phyloP scores from a whole-genome alignment of 345 rosid species.

The Cardamine occulta region DNA sequence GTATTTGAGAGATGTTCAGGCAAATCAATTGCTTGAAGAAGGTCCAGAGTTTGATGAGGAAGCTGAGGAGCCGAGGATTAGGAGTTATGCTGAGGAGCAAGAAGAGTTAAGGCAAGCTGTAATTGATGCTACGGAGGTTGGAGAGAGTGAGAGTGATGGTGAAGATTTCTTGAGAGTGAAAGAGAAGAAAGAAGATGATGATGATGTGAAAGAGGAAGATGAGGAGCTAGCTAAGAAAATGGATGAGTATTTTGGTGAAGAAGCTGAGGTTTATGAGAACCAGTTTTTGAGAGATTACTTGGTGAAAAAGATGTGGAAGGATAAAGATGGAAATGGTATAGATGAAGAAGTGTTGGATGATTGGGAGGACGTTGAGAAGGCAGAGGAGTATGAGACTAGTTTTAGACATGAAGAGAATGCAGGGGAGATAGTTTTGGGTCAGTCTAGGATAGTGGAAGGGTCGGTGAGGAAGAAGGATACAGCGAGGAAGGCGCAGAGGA shows the following conservation, averaged over 20 bases:
- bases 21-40: conserved; percentile 60
- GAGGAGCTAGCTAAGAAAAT: conserved; percentile 53
- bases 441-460: conserved; percentile 74
- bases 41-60: conserved; percentile 64
- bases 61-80: conserved; percentile 38
- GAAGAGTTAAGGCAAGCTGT: conserved; percentile 63
- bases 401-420: conserved; percentile 72
- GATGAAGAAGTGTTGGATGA: conserved; percentile 57
- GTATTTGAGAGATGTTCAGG: conserved; percentile 75
- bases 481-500: conserved; percentile 72
- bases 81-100: conserved; percentile 64
- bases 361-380: conserved; percentile 62
- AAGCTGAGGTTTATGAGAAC: conserved; percentile 52
- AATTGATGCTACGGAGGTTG: conserved; percentile 52
- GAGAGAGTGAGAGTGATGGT: conserved; percentile 41
- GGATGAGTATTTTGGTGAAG: conserved; percentile 67
- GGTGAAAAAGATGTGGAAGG: conserved; percentile 73
- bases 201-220: conserved; percentile 38
- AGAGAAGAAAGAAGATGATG: conserved; percentile 48
- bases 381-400: conserved; percentile 65
- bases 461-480: conserved; percentile 82
- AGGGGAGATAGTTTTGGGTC: conserved; percentile 72
- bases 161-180: conserved; percentile 54
- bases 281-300: conserved; percentile 74
- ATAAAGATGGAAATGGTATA: conserved; percentile 48